Evolutionary conservation across 192 early-diverging fungal genomes (phyloP).

Genomic region (Haplosporangium gracile): DNA sequence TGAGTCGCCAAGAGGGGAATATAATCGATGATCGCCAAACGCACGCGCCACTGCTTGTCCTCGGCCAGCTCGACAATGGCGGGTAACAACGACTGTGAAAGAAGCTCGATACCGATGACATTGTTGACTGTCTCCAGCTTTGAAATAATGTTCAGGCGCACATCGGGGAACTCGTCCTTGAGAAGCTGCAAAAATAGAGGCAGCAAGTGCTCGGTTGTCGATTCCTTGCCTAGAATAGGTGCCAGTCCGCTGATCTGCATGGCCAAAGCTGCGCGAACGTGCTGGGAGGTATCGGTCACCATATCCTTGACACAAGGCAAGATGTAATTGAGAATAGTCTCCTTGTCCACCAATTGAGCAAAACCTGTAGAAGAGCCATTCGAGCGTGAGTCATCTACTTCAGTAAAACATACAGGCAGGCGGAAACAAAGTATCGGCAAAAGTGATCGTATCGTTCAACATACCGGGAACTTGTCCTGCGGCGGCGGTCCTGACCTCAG

Average conservation of each 20-base stretch:
- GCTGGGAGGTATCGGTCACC: slow-evolving; percentile 94
- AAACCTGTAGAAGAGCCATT: slow-evolving; percentile 50
- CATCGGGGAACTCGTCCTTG: slow-evolving; percentile 98
- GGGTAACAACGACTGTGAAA: slow-evolving; percentile 96
- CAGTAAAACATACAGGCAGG: neutral
- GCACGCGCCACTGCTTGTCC: slow-evolving; percentile 99
- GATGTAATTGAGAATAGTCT: slow-evolving; percentile 84
- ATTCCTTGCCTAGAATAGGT: slow-evolving; percentile 94
- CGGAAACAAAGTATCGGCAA: neutral
- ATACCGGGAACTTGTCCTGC: slow-evolving; percentile 91
- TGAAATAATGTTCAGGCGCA: slow-evolving; percentile 98
- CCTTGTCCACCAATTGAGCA: slow-evolving; percentile 80
- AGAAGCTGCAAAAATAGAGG: slow-evolving; percentile 96
- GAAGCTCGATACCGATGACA: slow-evolving; percentile 96
- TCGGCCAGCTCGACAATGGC: slow-evolving; percentile 99
- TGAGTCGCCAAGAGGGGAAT: slow-evolving; percentile 97
- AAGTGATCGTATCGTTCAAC: neutral
- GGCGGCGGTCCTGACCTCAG: slow-evolving; percentile 96
- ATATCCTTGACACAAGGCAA: slow-evolving; percentile 94
- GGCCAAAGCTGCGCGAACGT: slow-evolving; percentile 95
- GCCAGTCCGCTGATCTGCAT: slow-evolving; percentile 96
- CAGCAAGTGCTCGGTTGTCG: slow-evolving; percentile 93
- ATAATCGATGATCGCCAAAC: slow-evolving; percentile 99
- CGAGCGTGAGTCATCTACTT: neutral
- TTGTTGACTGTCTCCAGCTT: slow-evolving; percentile 96